phyloP scores from a whole-genome alignment of 2,329 filamentous ascomycete species.

The Curvularia hawaiiensis region DNA sequence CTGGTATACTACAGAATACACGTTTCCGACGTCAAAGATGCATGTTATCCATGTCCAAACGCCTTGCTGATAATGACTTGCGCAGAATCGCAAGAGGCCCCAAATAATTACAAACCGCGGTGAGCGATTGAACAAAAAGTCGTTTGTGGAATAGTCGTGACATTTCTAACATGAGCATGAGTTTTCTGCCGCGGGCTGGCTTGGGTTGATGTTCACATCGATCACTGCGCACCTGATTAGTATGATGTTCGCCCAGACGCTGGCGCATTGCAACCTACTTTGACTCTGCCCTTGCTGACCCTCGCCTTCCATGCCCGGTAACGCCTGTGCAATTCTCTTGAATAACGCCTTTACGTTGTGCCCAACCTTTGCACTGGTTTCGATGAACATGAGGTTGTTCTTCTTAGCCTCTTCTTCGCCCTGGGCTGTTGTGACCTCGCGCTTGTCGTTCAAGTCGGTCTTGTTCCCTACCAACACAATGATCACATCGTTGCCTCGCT shows the following conservation, averaged over 20 bases:
- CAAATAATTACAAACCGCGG: slow-evolving; percentile 46
- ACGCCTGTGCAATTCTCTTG: slow-evolving; percentile 95
- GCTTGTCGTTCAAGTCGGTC: slow-evolving; percentile 97
- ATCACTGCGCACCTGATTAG: slow-evolving; percentile 67
- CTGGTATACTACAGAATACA: slow-evolving; percentile 46
- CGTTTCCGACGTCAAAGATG: slow-evolving; percentile 18
- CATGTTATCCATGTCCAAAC: slow-evolving; percentile 39
- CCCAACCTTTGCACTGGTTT: slow-evolving; percentile 96
- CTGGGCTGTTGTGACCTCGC: slow-evolving; percentile 94
- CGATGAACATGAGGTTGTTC: slow-evolving; percentile 98
- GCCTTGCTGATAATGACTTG: slow-evolving; percentile 47
- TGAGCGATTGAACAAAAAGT: slow-evolving; percentile 29
- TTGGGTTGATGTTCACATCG: slow-evolving; percentile 83
- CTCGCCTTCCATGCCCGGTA: slow-evolving; percentile 96
- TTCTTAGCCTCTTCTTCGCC: slow-evolving; percentile 98
- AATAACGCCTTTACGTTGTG: slow-evolving; percentile 99
- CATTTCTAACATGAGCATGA: slow-evolving; percentile 44
- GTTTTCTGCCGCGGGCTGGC: slow-evolving; percentile 66
- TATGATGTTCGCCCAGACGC: background rate
- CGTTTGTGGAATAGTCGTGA: slow-evolving; percentile 6
- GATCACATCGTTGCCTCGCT: slow-evolving; percentile 97
- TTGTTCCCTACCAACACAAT: slow-evolving; percentile 99
- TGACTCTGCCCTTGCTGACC: slow-evolving; percentile 78
- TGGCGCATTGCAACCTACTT: slow-evolving; percentile 63
- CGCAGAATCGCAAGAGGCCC: slow-evolving; percentile 31